A percentile compares a stretch with the other conserved stretches of the same genome.
Evolutionary conservation across 441 rosid species (phyloP).

Genomic region (Populus trichocarpa): DNA sequence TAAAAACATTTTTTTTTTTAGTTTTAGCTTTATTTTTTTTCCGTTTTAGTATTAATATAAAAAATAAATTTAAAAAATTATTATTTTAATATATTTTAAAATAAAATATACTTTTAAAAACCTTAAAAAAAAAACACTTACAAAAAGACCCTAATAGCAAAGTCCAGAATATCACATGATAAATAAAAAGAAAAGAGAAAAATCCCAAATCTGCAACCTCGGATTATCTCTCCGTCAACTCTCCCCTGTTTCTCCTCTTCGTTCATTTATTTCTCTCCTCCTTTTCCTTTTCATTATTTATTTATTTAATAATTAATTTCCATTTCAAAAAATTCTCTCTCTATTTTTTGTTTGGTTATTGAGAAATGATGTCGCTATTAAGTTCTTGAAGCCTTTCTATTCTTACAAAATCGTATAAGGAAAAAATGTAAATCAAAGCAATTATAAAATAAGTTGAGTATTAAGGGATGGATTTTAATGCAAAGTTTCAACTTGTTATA

Average conservation of each 20-base stretch:
- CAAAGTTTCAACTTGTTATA: not conserved
- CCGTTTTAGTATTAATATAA: too few species aligned
- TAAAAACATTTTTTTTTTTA: too few species aligned
- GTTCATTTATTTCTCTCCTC: not conserved
- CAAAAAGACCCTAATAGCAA: not conserved
- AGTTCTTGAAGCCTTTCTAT: not conserved
- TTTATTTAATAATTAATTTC: not conserved
- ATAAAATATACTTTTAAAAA: too few species aligned
- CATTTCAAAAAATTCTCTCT: not conserved
- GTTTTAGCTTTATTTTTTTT: too few species aligned
- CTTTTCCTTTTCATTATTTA: too few species aligned
- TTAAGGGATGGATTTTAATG: not conserved
- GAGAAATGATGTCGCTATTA: not conserved
- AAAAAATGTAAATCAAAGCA: not conserved
- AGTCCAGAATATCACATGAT: conserved; percentile 55
- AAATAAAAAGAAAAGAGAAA: not conserved
- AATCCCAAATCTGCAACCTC: conserved; percentile 32
- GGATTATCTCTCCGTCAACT: conserved; percentile 54
- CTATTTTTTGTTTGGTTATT: conserved; percentile 4
- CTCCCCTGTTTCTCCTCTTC: conserved; percentile 10
- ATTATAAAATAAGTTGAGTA: not conserved
- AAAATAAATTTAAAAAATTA: too few species aligned
- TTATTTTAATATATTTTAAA: too few species aligned
- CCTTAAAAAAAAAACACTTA: too few species aligned
- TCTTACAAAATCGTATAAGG: not conserved